These are phyloP conservation scores for Pichia cabralensis DNA, from an alignment of 805 yeast genomes.

Conservation along the genomic window DNA sequence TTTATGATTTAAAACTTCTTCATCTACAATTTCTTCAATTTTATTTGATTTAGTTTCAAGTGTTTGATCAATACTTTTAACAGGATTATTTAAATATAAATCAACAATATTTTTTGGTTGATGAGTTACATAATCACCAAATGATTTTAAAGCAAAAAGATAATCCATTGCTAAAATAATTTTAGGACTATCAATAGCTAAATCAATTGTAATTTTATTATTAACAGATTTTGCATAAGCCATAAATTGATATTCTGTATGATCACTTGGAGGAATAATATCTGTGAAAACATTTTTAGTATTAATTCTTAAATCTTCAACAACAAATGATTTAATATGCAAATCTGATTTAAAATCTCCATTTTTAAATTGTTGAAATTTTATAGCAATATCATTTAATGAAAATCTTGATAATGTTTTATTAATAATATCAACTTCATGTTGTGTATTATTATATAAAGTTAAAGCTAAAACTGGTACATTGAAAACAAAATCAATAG, in stretches of 20 bases:
- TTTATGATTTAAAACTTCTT: slow-evolving; percentile 4
- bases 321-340: slow-evolving; percentile 61
- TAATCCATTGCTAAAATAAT: slow-evolving; percentile 81
- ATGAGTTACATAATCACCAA: slow-evolving; percentile 38
- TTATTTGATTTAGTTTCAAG: slow-evolving; percentile 8
- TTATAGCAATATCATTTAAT: slow-evolving; percentile 46
- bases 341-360: slow-evolving; percentile 51
- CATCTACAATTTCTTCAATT: slow-evolving; percentile 7
- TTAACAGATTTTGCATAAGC: slow-evolving; percentile 39
- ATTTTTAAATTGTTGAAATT: slow-evolving; percentile 40
- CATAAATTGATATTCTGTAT: slow-evolving; percentile 62
- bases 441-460: slow-evolving; percentile 43
- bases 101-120: slow-evolving; percentile 18
- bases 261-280: slow-evolving; percentile 61
- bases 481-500: slow-evolving; percentile 40
- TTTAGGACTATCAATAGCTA: slow-evolving; percentile 72
- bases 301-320: slow-evolving; percentile 58
- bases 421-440: slow-evolving; percentile 25
- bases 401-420: slow-evolving; percentile 47
- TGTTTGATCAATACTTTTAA: slow-evolving; percentile 1
- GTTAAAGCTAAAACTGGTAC: slow-evolving; percentile 59
- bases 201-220: slow-evolving; percentile 32
- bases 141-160: slow-evolving; percentile 62
- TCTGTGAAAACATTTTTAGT: slow-evolving; percentile 66
- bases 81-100: slow-evolving; percentile 4